Evolutionary conservation across 176 grass and related monocot genomes (phyloP), one percentile per base, ranked within the genome.

Genomic region (Secale cereale): DNA sequence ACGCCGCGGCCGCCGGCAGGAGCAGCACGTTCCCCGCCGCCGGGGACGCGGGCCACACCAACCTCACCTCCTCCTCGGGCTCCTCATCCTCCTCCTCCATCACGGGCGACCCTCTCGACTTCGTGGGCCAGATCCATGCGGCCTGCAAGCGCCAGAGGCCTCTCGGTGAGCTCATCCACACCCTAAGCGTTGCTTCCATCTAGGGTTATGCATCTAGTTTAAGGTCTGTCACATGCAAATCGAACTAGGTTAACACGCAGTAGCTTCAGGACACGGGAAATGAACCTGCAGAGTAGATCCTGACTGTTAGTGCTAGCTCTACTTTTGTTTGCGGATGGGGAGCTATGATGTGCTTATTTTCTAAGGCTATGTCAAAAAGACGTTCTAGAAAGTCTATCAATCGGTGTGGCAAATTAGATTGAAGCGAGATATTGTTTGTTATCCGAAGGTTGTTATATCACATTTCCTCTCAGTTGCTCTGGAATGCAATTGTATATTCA

Each of bases 141-240:
- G 96, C 90, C 25, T 75, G 90, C 67, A 95, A 98, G 91, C 89
- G 93, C 25, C 96, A 94, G 43, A 89, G 89, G 26, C 86, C 86
- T 52, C 19, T 39, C 3, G 90, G 94, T 94, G 60, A 88, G 91
- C 85, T 30, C 63, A 20, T 50, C 54, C 43, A 20, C 65, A 17
- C 40, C 40, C 45, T 35, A 35, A 6, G 33, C 33, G 33, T 35
- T 43, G 39, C 40, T 43, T 43, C 40, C 40, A 43, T 43, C 45
- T 48, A 48, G 45, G 13, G 45, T 48, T 48, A 48, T 48, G 45
- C 45, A 48, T 48, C 1, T 48, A 15, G 45, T 16, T 1, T 3
- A 48, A 48, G 14, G 4, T 16, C 4, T 15, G 45, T 48, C 14
- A 48, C 45, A 15, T 48, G 45, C 14, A 48, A 48, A 48, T 48